Evolutionary conservation across 2,329 filamentous ascomycete genomes (phyloP).

Genomic region (Davidsoniella eucalypti): DNA sequence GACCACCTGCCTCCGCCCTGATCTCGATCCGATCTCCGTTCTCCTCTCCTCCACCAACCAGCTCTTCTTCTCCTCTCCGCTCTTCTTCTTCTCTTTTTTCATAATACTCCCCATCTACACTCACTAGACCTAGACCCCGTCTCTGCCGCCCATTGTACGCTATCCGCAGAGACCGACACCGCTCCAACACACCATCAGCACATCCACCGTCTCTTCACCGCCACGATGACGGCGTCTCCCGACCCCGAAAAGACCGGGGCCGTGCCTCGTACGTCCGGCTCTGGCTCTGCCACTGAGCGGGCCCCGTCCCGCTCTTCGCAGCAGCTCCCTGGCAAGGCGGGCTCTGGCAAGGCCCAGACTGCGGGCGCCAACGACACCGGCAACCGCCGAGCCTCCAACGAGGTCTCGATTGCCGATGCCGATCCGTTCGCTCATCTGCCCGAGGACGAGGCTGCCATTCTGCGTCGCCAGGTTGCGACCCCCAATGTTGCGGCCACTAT

Average conservation of each 20-base stretch:
- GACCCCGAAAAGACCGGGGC: conserved; percentile 2
- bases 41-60: too few relatives aligned
- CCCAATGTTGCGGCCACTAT: conserved; percentile 48
- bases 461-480: conserved; percentile 51
- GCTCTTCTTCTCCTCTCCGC: neutral
- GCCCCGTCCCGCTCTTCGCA: neutral
- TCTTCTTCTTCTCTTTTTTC: neutral
- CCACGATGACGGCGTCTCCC: too few relatives aligned
- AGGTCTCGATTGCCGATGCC: conserved; percentile 15
- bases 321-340: neutral
- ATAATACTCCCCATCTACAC: neutral
- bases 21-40: too few relatives aligned
- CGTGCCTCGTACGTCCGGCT: neutral
- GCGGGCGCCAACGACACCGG: neutral
- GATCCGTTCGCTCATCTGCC: conserved; percentile 47
- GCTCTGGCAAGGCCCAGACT: neutral
- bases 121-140: neutral
- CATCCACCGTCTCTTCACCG: neutral
- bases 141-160: neutral
- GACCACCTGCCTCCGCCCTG: too few relatives aligned
- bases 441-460: conserved; percentile 45
- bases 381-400: neutral
- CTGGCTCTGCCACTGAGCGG: neutral
- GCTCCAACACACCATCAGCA: neutral
- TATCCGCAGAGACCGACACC: neutral